Conservation (phyloP, 768 basidiomycete species). For the Cyathus striatus region DNA sequence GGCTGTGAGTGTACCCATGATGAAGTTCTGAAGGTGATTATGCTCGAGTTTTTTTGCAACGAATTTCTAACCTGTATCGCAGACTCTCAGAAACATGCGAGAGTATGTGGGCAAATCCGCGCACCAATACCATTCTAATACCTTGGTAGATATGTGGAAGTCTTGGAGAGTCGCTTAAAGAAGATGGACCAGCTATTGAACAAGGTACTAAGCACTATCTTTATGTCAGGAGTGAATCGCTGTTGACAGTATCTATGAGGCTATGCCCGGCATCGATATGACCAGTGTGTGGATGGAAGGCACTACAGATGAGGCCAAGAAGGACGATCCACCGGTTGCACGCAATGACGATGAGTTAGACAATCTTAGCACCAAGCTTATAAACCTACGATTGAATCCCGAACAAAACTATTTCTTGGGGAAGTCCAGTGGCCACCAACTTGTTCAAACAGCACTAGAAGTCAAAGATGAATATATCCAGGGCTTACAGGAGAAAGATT, state of each 20-base stretch:
- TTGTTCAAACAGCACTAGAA: conserved; percentile 51
- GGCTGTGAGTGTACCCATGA: conserved; percentile 61
- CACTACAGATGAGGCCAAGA: no score
- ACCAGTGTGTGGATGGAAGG: no score
- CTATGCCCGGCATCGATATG: conserved; percentile 11
- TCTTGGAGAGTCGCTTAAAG: conserved; percentile 53
- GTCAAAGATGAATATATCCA: conserved; percentile 52
- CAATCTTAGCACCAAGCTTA: conserved; percentile 26
- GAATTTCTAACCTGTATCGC: no score
- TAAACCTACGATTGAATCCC: conserved; percentile 32
- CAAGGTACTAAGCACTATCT: no score
- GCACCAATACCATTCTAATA: no score
- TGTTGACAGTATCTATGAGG: no score
- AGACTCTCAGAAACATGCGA: no score
- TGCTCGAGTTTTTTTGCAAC: conserved; percentile 2
- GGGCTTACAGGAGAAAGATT: neutral
- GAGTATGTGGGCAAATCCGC: conserved; percentile 20
- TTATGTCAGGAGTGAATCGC: neutral
- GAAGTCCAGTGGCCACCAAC: conserved; percentile 44
- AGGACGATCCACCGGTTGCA: no score
- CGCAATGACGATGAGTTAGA: no score
- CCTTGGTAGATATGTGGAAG: conserved; percentile 59
- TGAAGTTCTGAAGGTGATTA: conserved; percentile 62
- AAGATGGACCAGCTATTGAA: conserved; percentile 60
- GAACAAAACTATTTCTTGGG: conserved; percentile 41